Percentiles rank a stretch among this genome's conserved stretches.
Conservation (phyloP, 2,329 filamentous ascomycete species). For the Talaromyces islandicus region DNA sequence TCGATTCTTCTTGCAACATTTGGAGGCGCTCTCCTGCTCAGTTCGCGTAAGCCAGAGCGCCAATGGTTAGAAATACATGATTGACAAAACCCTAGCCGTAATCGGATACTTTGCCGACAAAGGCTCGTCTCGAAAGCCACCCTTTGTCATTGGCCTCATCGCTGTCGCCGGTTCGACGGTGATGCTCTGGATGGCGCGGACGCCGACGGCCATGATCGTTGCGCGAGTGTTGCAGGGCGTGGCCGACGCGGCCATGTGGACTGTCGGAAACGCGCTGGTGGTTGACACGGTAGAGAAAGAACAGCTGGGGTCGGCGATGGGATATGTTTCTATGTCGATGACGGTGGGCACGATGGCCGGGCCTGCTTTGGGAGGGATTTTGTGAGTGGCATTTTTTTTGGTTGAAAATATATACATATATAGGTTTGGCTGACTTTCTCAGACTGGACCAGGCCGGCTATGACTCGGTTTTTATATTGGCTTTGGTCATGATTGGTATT, state of each 20-base stretch:
- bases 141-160: constrained; percentile 52
- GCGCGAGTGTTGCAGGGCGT: constrained; percentile 54
- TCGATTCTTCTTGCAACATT: constrained; percentile 66
- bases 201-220: constrained; percentile 41
- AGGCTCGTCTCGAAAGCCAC: constrained; percentile 45
- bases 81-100: constrained; percentile 12
- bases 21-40: constrained; percentile 56
- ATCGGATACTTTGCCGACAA: constrained; percentile 46
- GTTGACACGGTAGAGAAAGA: constrained; percentile 54
- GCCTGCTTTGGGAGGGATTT: constrained; percentile 39
- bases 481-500: constrained; percentile 46
- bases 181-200: constrained; percentile 48
- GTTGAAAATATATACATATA: not conserved
- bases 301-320: constrained; percentile 56
- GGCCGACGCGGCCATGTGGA: constrained; percentile 56
- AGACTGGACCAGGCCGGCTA: constrained; percentile 22
- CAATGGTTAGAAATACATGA: not conserved
- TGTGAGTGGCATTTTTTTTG: constrained; percentile 2
- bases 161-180: constrained; percentile 49
- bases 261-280: constrained; percentile 52
- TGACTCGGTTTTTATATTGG: constrained; percentile 26
- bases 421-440: not conserved
- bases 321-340: constrained; percentile 46
- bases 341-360: constrained; percentile 52
- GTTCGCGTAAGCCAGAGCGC: constrained; percentile 18